phyloP scores from a whole-genome alignment of 1,139 yeast species.

The Scheffersomyces illinoinensis region DNA sequence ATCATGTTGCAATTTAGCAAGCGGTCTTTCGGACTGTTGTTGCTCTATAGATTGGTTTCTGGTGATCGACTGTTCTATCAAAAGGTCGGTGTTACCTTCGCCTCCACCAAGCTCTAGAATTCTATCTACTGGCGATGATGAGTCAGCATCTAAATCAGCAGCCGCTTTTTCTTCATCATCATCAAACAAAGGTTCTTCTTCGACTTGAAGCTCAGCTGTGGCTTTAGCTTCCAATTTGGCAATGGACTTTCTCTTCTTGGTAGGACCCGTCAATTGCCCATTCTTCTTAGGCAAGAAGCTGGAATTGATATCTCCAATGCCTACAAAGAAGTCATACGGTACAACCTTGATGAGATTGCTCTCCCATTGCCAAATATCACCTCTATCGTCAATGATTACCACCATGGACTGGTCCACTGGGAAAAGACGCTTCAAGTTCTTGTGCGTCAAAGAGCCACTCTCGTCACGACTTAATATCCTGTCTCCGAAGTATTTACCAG shows the following conservation, averaged over 20 bases:
- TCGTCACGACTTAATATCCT: conserved; percentile 92
- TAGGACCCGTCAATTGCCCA: conserved; percentile 69
- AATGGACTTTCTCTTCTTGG: conserved; percentile 58
- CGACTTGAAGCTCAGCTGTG: conserved; percentile 23
- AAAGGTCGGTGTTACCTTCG: conserved; percentile 44
- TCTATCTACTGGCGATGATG: conserved; percentile 50
- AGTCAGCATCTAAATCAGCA: conserved; percentile 7
- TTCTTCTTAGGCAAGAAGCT: conserved; percentile 83
- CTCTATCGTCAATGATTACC: conserved; percentile 94
- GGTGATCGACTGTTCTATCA: conserved; percentile 56
- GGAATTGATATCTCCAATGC: conserved; percentile 96
- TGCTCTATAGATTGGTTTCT: conserved; percentile 61
- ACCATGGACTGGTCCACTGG: conserved; percentile 98
- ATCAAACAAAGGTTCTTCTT: conserved; percentile 10
- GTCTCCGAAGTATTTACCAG: conserved; percentile 83
- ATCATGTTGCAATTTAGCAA: conserved; percentile 79
- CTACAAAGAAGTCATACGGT: conserved; percentile 94
- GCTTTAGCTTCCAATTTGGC: conserved; percentile 46
- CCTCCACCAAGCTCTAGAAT: conserved; percentile 51
- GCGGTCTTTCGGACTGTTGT: conserved; percentile 73
- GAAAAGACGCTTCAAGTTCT: conserved; percentile 81
- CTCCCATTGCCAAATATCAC: conserved; percentile 99
- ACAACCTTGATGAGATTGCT: conserved; percentile 87
- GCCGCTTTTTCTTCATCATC: conserved; percentile 14
- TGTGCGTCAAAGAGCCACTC: conserved; percentile 89